These are phyloP conservation scores for Euphorbia schlechtendalii DNA, from an alignment of 441 rosid genomes.

Conservation along the genomic window DNA sequence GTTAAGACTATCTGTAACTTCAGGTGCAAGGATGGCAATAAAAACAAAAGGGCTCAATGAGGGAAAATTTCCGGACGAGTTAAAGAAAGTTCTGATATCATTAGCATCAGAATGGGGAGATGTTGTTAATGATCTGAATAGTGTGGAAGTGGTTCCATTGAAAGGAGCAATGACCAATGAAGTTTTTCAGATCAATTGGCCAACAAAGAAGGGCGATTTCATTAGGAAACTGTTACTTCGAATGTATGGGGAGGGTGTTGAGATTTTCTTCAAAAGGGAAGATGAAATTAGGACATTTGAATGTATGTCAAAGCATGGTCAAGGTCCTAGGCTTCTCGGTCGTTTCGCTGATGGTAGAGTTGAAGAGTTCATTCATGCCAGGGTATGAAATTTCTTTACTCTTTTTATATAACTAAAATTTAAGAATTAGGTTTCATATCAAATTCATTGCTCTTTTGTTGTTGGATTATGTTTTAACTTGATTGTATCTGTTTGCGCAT, in stretches of 20 bases:
- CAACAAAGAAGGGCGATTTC: constrained; percentile 32
- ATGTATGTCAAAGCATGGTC: constrained; percentile 81
- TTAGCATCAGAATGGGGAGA: constrained; percentile 89
- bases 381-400: too few species aligned
- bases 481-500: background rate
- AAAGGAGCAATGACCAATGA: constrained; percentile 80
- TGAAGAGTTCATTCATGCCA: constrained; percentile 85
- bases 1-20: too few species aligned
- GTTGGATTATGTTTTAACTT: background rate
- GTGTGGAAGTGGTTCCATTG: constrained; percentile 49
- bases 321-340: constrained; percentile 78
- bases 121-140: constrained; percentile 55
- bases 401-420: too few species aligned
- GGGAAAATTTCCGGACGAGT: constrained; percentile 53
- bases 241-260: constrained; percentile 96
- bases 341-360: constrained; percentile 73
- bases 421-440: too few species aligned
- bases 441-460: too few species aligned
- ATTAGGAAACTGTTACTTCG: constrained; percentile 61
- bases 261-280: constrained; percentile 66
- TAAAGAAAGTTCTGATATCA: constrained; percentile 46
- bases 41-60: constrained; percentile 38
- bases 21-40: constrained; percentile 25
- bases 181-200: too few species aligned
- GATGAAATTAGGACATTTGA: constrained; percentile 82